Evolutionary conservation across 2,329 filamentous ascomycete species (phyloP), one percentile per base, ranked within the genome.

Genomic region (Sporothrix curviconia): DNA sequence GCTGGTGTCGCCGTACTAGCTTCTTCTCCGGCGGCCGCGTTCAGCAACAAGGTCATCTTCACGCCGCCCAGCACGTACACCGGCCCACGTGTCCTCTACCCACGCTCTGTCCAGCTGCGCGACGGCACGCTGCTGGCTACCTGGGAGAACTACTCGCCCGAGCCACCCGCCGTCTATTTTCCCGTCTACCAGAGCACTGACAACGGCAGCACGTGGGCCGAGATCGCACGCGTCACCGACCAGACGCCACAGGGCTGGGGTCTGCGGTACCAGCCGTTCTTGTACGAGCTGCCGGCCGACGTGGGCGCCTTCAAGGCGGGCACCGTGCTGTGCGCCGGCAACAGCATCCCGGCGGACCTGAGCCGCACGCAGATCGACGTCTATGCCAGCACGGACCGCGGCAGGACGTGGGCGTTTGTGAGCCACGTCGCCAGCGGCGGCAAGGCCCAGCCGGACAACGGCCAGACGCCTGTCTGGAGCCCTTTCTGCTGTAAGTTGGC

Each of bases 401-500:
- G 85, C 7, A 64, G 70, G 34, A 84, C 78, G 1, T 90, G 86
- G 86, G 71, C 80, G 28, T 89, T 88, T 62, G 78, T 88, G 54
- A 84, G 80, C 59, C 78, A 83, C 62, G 79, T 89, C 44, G 85
- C 85, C 1, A 71, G 74, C 1, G 86, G 86, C 34, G 84, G 84
- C n/a, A 75, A 76, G 47, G 84, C 85, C 2, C 64, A 73, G 0
- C 80, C 85, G 3, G 77, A 81, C 65, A 87, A 89, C 64, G 85
- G 83, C 1, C 68, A 83, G 37, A 86, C 83, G 0, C 84, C 85
- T 0, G 82, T 90, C 19, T 90, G 86, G 87, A 90, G 68, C 86
- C 86, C 0, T 88, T 86, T 68, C 70, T 89, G 42, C 66, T 82
- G 66, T 66, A 40, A 24, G 34, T 17, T 6, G 14, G n/a, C n/a